Evolutionary conservation across 495 filamentous ascomycete species (phyloP), one percentile per base, ranked within the genome.

Genomic region (Tuber magnatum): DNA sequence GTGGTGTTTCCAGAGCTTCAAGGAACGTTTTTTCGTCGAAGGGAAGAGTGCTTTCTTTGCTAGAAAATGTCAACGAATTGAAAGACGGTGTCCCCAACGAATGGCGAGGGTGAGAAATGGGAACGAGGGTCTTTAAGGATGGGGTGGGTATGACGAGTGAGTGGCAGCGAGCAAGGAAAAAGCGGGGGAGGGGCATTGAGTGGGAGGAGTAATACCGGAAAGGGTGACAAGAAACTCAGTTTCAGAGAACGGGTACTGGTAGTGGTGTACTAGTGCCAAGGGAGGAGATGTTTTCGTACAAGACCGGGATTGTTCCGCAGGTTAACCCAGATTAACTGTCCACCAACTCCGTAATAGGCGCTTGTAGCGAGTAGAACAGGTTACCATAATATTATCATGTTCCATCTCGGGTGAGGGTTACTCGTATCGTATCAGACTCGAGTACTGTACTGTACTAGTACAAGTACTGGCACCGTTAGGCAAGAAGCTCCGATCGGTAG

Each of bases 171-270:
- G 71, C 16, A 61, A 39, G 24, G 42, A 78, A 78, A 78, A 79
- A 79, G 77, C 77, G 77, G 77, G 77, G 77, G 77, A 79, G 77
- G 76, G 76, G 77, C 77, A 79, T 79, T 71, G 51, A 61, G 51
- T n/a, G 51, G n/a, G n/a, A 61, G n/a, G 24, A 14, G 51, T 61
- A 14, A 28, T 16, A 61, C 10, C n/a, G 10, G 12, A 61, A 61
- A 28, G n/a, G n/a, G 51, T 75, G 56, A n/a, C 48, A 41, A 43
- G 24, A 35, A 76, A 35, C 72, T 4, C 44, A 28, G 71, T 43
- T 72, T 74, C 70, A 70, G 69, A 74, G 72, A 70, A 39, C 69
- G 42, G n/a, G n/a, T n/a, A n/a, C n/a, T n/a, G n/a, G n/a, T n/a
- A 72, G n/a, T 2, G 1, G 42, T 8, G 40, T 41, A 3, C 8